These are phyloP conservation scores for Catharanthus roseus DNA, from an alignment of 257 asterid species.

Conservation along the genomic window DNA sequence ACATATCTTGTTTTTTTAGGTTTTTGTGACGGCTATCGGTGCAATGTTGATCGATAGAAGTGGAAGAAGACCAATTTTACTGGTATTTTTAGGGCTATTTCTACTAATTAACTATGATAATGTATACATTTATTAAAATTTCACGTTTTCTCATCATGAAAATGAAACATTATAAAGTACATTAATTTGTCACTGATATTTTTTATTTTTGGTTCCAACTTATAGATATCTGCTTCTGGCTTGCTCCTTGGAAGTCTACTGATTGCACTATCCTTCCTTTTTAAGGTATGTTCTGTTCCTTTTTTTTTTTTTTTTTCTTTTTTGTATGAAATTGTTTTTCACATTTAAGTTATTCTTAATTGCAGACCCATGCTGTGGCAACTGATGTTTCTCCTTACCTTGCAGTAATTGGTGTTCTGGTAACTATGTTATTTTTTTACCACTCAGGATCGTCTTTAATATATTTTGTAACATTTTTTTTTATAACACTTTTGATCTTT, in stretches of 20 bases:
- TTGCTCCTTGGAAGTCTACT: conserved; percentile 18
- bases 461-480: too few relatives aligned
- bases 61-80: conserved; percentile 23
- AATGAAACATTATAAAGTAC: too few relatives aligned
- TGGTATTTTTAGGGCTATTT: conserved; percentile 8
- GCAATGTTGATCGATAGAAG: conserved; percentile 23
- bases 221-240: conserved; percentile 21
- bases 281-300: conserved; percentile 8
- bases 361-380: not conserved
- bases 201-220: not conserved
- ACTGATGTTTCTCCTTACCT: conserved; percentile 1
- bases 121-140: not conserved
- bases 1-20: not conserved
- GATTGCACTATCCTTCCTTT: conserved; percentile 18
- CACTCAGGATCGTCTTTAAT: too few relatives aligned
- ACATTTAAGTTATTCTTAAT: too few relatives aligned
- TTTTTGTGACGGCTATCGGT: conserved; percentile 16
- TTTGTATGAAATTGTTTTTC: too few relatives aligned
- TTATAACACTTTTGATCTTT: too few relatives aligned
- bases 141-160: not conserved
- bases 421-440: not conserved
- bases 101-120: not conserved
- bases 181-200: too few relatives aligned
- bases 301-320: too few relatives aligned
- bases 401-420: conserved; percentile 17